These are phyloP conservation scores for Elsinoe arachidis DNA, from an alignment of 2,329 filamentous ascomycete genomes.

Conservation along the genomic window DNA sequence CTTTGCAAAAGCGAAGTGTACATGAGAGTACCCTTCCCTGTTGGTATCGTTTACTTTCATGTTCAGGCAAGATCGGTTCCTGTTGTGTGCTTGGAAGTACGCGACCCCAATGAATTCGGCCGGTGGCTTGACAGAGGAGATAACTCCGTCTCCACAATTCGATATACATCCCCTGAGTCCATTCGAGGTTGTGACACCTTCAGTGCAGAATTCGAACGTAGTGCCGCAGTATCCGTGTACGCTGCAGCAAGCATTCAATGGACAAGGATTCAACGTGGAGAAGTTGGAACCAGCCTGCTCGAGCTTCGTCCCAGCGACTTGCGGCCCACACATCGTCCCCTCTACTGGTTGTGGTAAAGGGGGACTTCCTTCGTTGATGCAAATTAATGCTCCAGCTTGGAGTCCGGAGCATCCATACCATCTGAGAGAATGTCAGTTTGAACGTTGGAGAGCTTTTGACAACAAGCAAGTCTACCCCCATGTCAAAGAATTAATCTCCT, in stretches of 20 bases:
- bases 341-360: conserved; percentile 31
- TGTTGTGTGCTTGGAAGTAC: conserved; percentile 29
- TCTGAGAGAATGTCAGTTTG: no score
- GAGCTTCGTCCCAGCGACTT: conserved; percentile 13
- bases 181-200: conserved; percentile 28
- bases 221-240: conserved; percentile 33
- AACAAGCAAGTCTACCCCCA: no score
- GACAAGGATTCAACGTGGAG: conserved; percentile 23
- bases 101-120: conserved; percentile 20
- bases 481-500: no score
- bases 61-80: conserved; percentile 26
- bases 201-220: conserved; percentile 36
- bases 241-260: conserved; percentile 36
- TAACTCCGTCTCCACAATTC: conserved; percentile 33
- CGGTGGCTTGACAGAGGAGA: conserved; percentile 17
- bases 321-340: conserved; percentile 40
- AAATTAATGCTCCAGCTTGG: conserved; percentile 26
- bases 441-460: no score
- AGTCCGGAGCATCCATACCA: conserved; percentile 33
- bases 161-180: conserved; percentile 32
- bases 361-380: conserved; percentile 32
- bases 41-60: conserved; percentile 20
- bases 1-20: conserved; percentile 31
- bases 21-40: conserved; percentile 11
- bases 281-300: conserved; percentile 30